A percentile compares a stretch with the other conserved stretches of the same genome.
Evolutionary conservation across 805 yeast species (phyloP).

Genomic region (Lipomyces mesembrius): DNA sequence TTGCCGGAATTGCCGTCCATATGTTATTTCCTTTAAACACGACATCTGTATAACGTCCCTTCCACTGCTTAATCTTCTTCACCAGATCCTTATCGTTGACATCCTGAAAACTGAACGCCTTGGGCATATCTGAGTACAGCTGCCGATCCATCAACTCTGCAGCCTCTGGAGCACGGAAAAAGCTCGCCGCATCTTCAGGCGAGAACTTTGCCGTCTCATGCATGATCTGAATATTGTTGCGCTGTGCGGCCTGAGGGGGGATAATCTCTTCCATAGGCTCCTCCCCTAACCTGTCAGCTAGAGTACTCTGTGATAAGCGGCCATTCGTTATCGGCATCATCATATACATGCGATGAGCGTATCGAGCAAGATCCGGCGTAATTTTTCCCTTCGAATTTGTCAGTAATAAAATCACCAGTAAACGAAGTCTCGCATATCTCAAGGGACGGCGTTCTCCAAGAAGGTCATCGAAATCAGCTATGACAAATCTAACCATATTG

Average conservation of each 20-base stretch:
- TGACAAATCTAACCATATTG: conserved; percentile 55
- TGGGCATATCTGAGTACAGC: background rate
- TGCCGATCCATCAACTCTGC: conserved; percentile 62
- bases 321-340: conserved; percentile 72
- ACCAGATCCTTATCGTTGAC: conserved; percentile 49
- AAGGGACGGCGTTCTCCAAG: background rate
- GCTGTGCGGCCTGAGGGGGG: conserved; percentile 62
- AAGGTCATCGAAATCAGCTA: background rate
- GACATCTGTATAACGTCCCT: conserved; percentile 10
- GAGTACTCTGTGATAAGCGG: conserved; percentile 39
- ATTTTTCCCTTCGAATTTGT: conserved; percentile 51
- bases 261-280: conserved; percentile 35
- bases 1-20: conserved; percentile 76
- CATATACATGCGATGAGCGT: conserved; percentile 66
- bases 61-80: conserved; percentile 45
- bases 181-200: conserved; percentile 89
- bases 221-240: conserved; percentile 94
- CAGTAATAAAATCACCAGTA: background rate
- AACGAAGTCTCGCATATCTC: background rate
- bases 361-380: conserved; percentile 59
- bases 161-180: conserved; percentile 87
- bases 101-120: conserved; percentile 45
- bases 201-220: conserved; percentile 96
- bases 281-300: conserved; percentile 13
- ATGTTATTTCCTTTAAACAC: conserved; percentile 69